Conservation (phyloP, 495 filamentous ascomycete species). For the Aspergillus incahuasiensis region DNA sequence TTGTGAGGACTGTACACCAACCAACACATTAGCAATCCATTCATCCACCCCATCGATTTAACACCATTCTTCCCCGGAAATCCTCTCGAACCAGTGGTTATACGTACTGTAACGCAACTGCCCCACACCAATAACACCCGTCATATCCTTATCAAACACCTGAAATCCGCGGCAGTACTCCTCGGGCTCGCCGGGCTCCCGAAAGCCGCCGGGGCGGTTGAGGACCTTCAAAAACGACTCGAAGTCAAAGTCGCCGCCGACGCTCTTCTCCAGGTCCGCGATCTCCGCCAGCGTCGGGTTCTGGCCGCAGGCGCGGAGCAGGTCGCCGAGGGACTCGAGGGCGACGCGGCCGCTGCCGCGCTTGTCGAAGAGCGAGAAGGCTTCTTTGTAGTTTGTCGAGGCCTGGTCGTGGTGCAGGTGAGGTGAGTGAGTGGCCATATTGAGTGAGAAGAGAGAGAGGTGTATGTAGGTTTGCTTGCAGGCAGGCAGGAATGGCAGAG, state of each 20-base stretch:
- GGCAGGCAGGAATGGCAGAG: too few species aligned
- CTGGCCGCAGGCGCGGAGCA: slow-evolving; percentile 93
- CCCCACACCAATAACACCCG: slow-evolving; percentile 93
- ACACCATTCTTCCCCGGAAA: too few species aligned
- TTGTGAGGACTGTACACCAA: slow-evolving; percentile 69
- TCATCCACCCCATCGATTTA: background rate
- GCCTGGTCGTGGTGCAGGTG: slow-evolving; percentile 57
- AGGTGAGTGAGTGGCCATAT: slow-evolving; percentile 19
- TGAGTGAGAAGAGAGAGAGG: background rate
- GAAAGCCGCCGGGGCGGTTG: slow-evolving; percentile 96
- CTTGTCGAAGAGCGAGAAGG: slow-evolving; percentile 98
- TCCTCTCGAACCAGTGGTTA: too few species aligned
- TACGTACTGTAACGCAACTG: slow-evolving; percentile 82
- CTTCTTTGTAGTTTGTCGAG: slow-evolving; percentile 99
- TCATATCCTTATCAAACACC: slow-evolving; percentile 99
- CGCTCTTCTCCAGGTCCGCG: slow-evolving; percentile 75
- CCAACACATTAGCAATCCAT: background rate
- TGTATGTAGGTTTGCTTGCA: too few species aligned
- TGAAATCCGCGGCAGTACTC: slow-evolving; percentile 98
- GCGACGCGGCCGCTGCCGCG: slow-evolving; percentile 88
- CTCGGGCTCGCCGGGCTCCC: slow-evolving; percentile 93
- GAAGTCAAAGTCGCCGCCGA: slow-evolving; percentile 94
- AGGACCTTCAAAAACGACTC: slow-evolving; percentile 93
- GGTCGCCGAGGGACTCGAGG: slow-evolving; percentile 81
- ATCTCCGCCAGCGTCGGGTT: slow-evolving; percentile 95